Evolutionary conservation across 345 rosid genomes (phyloP), one percentile per base, ranked within the genome.

Genomic region (Odontarrhena argentea): DNA sequence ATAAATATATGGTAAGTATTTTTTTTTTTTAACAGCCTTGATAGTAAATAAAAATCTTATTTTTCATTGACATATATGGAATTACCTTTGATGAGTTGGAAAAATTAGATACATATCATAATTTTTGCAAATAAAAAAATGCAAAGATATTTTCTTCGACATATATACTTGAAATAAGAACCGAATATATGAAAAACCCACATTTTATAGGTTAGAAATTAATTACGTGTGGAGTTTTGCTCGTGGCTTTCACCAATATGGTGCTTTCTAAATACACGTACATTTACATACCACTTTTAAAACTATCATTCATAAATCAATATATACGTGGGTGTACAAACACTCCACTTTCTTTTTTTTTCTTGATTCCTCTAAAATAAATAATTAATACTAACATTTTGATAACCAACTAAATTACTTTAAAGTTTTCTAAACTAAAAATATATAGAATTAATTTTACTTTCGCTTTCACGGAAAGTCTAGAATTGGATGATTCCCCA

Each of bases 221-320:
- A 68, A 62, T 55, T 55, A 63, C 65, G 65, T 68, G 35, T 62
- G 78, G 78, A 68, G 54, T 62, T 68, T 74, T 62, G 69, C 58
- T 68, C 49, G 69, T 74, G 78, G 74, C 78, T 74, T 74, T 74
- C 78, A 68, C 78, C 60, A 55, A 68, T 68, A 68, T 74, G 60
- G 74, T 34, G 28, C 13, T 37, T 50, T 62, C 54, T 63, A 68
- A 48, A 74, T 13, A 55, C 34, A 67, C 48, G 64, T 74, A 62
- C 73, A 55, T 62, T n/a, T 62, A 40, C 47, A 24, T 74, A 49
- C 28, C 74, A 3, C 65, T 62, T 74, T 62, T 5, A 55, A 30
- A 55, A 54, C 51, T 34, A 5, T 60, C 60, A 63, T 61, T 18
- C 26, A 65, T 12, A 52, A 73, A 18, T 3, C 36, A 32, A 32